Evolutionary conservation across 192 early-diverging fungal species (phyloP), one percentile per base, ranked within the genome.

Genomic region (Backusella morwellensis): DNA sequence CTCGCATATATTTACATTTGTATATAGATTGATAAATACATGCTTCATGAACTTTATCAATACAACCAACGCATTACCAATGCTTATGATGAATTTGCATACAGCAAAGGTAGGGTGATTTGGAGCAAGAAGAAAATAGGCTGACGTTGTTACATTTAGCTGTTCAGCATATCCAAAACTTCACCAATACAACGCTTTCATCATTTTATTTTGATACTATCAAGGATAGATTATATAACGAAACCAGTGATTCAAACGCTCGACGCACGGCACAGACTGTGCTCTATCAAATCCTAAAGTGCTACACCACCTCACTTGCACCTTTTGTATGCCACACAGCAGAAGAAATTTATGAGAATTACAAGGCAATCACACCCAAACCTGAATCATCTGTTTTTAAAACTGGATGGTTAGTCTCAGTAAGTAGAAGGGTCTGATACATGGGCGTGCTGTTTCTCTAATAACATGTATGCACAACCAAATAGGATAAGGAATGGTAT

Each of bases 181-280:
- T 95, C 72, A 90, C 90, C 72, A 92, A 87, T 71, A 83, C 83
- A 7, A 80, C 84, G 7, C 82, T 93, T 12, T 95, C 94, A 23
- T 88, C 92, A 4, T 92, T 93, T 72, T 95, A 95, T 82, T 90
- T 94, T 87, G 93, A 95, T 68, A 85, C 92, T 4, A 88, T 92
- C 80, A 95, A 95, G 81, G 94, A 95, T 75, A 84, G 90, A 36
- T 84, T 95, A 4, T 95, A 95, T 59, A 90, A 89, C 26, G 86
- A 90, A 56, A 59, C 79, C 23, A 35, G 73, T 21, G 77, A 23
- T 80, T 86, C 42, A 9, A 21, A 75, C 0, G 69, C 82, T 44
- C 87, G 94, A 68, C 84, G 86, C n/a, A 90, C 86, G 19, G 87
- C 89, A 40, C 92, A 92, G 75, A 88, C 90, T 0, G 89, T 89